Base-by-base conservation (phyloP, 768 basidiomycete genomes). In the Phlebiopsis gigantea region DNA sequence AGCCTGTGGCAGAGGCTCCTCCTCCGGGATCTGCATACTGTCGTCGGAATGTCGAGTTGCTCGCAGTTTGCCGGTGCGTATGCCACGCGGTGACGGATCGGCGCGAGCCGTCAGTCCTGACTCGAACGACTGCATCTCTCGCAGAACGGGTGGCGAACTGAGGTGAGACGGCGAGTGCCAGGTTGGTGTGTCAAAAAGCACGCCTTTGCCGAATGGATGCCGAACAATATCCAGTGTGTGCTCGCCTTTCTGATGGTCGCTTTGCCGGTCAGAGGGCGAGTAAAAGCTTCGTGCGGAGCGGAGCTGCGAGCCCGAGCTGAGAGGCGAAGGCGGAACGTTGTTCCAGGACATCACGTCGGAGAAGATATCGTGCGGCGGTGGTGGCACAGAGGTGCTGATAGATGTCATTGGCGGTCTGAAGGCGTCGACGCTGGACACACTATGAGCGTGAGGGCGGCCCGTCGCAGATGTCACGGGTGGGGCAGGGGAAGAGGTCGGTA, bases 51-150 rank as follows among this genome's bases (percentile, higher is more conserved):
- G 21, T 22, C 61, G 57, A 39, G 34, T 39, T 25, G 46, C 46
- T 21, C 57, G 61, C 28, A 60, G 53, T 44, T 60, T 61, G 14
- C 60, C 61, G 24, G 63, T 55, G 10, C 65, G 63, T 21, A 61
- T 30, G 30, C 61, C 55, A 21, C 56, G 51, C 3, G 63, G 61
- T 28, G 62, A 39, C 34, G 62, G 62, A 31, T 71, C 77, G 47
- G 87, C 87, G 22, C 83, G 79, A 0, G 88, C 90, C 0, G 91
- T 93, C 34, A 88, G 68, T 0, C 84, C 84, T 4, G 90, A 92
- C 62, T 93, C 91, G 65, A 93, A 93, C 0, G 88, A 90, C 62
- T 92, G 89, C 85, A 92, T 88, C 67, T 86, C 87, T 22, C 90
- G 85, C n/a, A 93, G 68, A 43, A 76, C 74, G 4, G 80, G 82